These are phyloP conservation scores for Aspergillus novofumigatus DNA, from an alignment of 2,329 filamentous ascomycete genomes.

Conservation along the genomic window DNA sequence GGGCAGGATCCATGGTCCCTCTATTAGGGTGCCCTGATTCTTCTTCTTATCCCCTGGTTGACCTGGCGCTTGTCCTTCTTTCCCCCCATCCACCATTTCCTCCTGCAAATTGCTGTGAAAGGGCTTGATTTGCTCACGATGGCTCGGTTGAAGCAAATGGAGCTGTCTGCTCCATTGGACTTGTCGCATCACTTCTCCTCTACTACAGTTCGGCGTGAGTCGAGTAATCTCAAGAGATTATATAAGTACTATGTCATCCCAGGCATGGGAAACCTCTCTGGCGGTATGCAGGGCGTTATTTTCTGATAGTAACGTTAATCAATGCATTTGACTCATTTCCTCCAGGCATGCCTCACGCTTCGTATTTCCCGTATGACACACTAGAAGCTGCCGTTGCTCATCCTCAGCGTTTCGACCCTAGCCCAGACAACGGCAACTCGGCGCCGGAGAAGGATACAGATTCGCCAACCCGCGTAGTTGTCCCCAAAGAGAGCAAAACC, in stretches of 20 bases:
- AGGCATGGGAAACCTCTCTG: conserved; percentile 58
- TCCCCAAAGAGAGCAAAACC: conserved; percentile 64
- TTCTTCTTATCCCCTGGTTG: not conserved
- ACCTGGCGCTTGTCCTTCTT: not conserved
- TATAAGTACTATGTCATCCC: conserved; percentile 77
- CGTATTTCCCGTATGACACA: conserved; percentile 86
- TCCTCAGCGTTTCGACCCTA: conserved; percentile 69
- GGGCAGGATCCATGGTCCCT: not conserved
- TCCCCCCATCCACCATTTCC: not conserved
- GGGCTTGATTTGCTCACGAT: not conserved
- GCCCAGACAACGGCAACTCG: conserved; percentile 52
- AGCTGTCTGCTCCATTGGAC: conserved; percentile 56
- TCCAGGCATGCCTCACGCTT: conserved; percentile 71
- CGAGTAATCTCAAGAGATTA: conserved; percentile 71
- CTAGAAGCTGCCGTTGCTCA: conserved; percentile 76
- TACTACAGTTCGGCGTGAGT: conserved; percentile 59
- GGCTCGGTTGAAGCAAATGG: not conserved
- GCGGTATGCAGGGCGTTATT: conserved; percentile 41
- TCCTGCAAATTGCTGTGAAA: not conserved
- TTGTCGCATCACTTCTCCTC: conserved; percentile 75
- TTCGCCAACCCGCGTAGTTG: conserved; percentile 55
- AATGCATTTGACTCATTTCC: not conserved
- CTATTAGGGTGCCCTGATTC: not conserved
- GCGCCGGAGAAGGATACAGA: conserved; percentile 30
- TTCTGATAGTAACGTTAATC: no score